Evolutionary conservation across 2,329 filamentous ascomycete genomes (phyloP).

Genomic region (Cladophialophora exuberans): DNA sequence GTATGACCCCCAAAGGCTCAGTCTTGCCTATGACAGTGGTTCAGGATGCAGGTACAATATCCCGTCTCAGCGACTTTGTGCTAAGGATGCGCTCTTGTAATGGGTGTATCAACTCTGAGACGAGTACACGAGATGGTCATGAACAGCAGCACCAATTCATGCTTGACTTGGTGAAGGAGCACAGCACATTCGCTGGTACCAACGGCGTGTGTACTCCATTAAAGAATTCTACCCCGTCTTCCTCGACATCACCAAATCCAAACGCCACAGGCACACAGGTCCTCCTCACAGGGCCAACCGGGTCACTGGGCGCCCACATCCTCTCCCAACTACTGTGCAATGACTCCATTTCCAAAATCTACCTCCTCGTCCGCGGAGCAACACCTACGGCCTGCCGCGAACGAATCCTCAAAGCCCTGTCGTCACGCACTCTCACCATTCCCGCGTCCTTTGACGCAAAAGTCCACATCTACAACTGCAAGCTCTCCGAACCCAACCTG

Average conservation of each 20-base stretch:
- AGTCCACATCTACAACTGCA: conserved; percentile 52
- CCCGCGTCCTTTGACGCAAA: conserved; percentile 37
- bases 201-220: background rate
- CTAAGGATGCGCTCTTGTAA: conserved; percentile 30
- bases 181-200: conserved; percentile 12
- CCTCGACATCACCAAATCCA: background rate
- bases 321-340: conserved; percentile 48
- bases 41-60: conserved; percentile 62
- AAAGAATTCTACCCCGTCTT: background rate
- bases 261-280: conserved; percentile 5
- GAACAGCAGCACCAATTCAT: conserved; percentile 50
- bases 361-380: conserved; percentile 60
- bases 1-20: conserved; percentile 16
- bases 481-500: conserved; percentile 52
- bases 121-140: conserved; percentile 23
- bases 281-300: conserved; percentile 65
- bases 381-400: conserved; percentile 46
- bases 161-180: conserved; percentile 49
- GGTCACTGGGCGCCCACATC: conserved; percentile 66
- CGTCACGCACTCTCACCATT: conserved; percentile 38
- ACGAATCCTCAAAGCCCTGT: conserved; percentile 51
- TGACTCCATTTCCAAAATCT: conserved; percentile 49
- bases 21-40: conserved; percentile 60
- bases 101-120: conserved; percentile 19
- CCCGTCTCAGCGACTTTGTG: conserved; percentile 44